A percentile compares a stretch with the other conserved stretches of the same genome.
Evolutionary conservation across 2,329 filamentous ascomycete genomes (phyloP).

Genomic region (Juglanconis oblonga): DNA sequence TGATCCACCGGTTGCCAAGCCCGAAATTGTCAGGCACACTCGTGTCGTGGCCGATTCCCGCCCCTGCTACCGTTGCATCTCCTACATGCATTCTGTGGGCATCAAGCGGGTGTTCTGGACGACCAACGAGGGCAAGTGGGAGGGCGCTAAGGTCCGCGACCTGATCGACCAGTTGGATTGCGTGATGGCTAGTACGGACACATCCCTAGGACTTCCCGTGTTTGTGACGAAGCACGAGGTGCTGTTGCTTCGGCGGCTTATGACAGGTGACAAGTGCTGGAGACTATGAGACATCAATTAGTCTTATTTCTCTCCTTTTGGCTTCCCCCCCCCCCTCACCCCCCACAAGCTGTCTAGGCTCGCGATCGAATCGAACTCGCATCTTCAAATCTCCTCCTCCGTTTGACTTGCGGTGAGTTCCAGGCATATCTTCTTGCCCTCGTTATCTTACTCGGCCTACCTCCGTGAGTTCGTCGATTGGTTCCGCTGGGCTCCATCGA

Average conservation of each 20-base stretch:
- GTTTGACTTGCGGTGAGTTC: too few relatives aligned
- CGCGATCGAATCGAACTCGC: too few relatives aligned
- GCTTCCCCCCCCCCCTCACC: too few relatives aligned
- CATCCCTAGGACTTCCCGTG: conserved; percentile 22
- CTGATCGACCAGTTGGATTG: conserved; percentile 43
- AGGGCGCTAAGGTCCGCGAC: conserved; percentile 47
- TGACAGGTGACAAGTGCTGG: conserved; percentile 9
- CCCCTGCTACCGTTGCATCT: conserved; percentile 51
- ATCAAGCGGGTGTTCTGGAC: conserved; percentile 54
- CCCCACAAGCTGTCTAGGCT: too few relatives aligned
- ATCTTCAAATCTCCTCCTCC: too few relatives aligned
- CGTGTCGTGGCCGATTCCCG: conserved; percentile 33
- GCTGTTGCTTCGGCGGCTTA: conserved; percentile 37
- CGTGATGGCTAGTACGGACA: conserved; percentile 17
- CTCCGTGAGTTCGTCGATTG: too few relatives aligned
- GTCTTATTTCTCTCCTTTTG: too few relatives aligned
- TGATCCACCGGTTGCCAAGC: background rate
- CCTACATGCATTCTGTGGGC: conserved; percentile 48
- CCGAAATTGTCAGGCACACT: background rate
- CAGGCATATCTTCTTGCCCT: too few relatives aligned
- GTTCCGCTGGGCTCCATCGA: too few relatives aligned
- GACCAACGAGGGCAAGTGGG: conserved; percentile 44
- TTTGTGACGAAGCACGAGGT: conserved; percentile 55
- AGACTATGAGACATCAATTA: too few relatives aligned
- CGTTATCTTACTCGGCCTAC: too few relatives aligned